A percentile compares a stretch with the other conserved stretches of the same genome.
Evolutionary conservation across 2,329 filamentous ascomycete species (phyloP).

Genomic region (Hymenoscyphus fraxineus): DNA sequence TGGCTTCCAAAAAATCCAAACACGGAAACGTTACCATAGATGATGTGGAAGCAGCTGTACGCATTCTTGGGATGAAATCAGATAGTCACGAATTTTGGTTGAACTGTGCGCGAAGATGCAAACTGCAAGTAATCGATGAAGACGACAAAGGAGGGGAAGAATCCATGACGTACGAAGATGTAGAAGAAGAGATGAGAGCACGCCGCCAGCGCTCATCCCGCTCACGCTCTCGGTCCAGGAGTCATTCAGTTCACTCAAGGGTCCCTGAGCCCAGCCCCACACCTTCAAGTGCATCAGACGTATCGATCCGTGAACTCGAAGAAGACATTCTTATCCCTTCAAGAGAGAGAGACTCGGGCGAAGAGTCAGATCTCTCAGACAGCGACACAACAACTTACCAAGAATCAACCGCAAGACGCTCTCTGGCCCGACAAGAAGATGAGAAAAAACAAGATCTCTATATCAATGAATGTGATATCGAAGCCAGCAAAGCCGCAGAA

Average conservation of each 20-base stretch:
- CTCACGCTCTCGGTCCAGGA: conserved; percentile 16
- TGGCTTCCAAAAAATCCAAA: conserved; percentile 31
- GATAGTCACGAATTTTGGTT: conserved; percentile 49
- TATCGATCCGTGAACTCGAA: conserved; percentile 2
- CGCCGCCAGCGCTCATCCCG: conserved; percentile 1
- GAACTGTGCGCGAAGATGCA: conserved; percentile 47
- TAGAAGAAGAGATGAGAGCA: conserved; percentile 1
- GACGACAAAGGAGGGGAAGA: conserved; percentile 18
- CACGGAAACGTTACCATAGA: conserved; percentile 25
- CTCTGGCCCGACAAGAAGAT: conserved; percentile 6
- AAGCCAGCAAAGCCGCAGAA: conserved; percentile 29
- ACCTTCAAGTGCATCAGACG: neutral
- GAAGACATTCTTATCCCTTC: neutral
- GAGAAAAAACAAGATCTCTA: conserved; percentile 25
- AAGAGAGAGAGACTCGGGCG: neutral
- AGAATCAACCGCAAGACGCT: neutral
- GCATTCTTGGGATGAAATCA: conserved; percentile 48
- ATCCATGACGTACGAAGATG: conserved; percentile 20
- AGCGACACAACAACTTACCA: neutral
- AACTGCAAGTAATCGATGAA: conserved; percentile 45
- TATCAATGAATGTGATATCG: conserved; percentile 29
- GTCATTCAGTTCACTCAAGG: neutral
- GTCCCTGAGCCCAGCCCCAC: neutral
- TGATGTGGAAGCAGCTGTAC: conserved; percentile 50
- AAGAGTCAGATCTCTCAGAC: conserved; percentile 1